phyloP scores from a whole-genome alignment of 139 green algal genomes.

The Coelastrella sp. region DNA sequence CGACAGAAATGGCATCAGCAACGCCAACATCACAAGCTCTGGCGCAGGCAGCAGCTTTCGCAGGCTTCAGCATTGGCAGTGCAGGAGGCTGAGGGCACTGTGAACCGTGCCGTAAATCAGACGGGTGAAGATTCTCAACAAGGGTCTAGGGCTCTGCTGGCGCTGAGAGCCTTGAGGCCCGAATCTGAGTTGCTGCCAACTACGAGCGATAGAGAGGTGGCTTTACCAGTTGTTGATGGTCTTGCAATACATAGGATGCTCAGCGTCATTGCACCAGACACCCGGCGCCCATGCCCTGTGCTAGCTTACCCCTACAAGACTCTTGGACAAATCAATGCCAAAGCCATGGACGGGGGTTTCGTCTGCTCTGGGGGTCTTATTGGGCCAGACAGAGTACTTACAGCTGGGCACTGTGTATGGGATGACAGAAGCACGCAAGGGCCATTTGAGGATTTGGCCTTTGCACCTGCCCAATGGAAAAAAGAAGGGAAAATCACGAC shows the following conservation, averaged over 20 bases:
- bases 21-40: not conserved
- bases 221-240: not conserved
- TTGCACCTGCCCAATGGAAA: conserved; percentile 28
- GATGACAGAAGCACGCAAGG: conserved; percentile 40
- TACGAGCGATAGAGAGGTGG: not conserved
- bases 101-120: too few species aligned
- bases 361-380: conserved; percentile 55
- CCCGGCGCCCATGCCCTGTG: conserved; percentile 23
- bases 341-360: conserved; percentile 33
- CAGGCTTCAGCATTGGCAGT: not conserved
- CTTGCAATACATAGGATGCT: conserved; percentile 26
- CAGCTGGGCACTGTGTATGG: conserved; percentile 60
- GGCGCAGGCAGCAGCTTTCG: not conserved
- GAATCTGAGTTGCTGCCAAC: not conserved
- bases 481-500: not conserved
- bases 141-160: too few species aligned
- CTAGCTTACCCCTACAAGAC: conserved; percentile 12
- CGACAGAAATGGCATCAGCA: not conserved
- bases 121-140: too few species aligned
- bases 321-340: conserved; percentile 42
- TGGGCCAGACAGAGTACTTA: conserved; percentile 48
- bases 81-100: too few species aligned
- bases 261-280: conserved; percentile 30
- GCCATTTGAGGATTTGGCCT: conserved; percentile 43
- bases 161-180: not conserved